Percentiles rank a stretch among this genome's conserved stretches.
phyloP scores from a whole-genome alignment of 2,329 filamentous ascomycete species.

The Emericellopsis cladophorae region DNA sequence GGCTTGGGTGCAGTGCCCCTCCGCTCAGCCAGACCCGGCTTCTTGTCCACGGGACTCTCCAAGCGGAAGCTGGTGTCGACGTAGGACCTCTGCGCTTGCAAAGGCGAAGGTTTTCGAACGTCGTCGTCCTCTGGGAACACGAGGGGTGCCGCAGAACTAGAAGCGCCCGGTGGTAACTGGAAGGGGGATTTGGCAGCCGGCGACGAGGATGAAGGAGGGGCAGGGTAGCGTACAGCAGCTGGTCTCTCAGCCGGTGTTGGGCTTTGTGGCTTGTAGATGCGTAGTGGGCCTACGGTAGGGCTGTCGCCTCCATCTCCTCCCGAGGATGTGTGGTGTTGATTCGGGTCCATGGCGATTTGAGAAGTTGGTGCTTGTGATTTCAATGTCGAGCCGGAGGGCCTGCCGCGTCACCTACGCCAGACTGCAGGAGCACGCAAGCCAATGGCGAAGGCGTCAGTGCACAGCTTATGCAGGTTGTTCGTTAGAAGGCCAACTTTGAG shows the following conservation, averaged over 20 bases:
- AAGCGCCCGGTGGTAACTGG: constrained; percentile 53
- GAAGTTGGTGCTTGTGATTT: no score
- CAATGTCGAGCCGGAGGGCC: not conserved
- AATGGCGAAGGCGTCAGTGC: not conserved
- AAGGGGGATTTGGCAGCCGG: constrained; percentile 44
- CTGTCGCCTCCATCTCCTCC: constrained; percentile 43
- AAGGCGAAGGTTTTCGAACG: constrained; percentile 27
- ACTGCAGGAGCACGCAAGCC: not conserved
- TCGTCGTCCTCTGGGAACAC: constrained; percentile 65
- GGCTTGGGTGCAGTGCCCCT: constrained; percentile 73
- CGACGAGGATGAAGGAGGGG: constrained; percentile 27
- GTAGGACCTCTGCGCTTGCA: constrained; percentile 32
- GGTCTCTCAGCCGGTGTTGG: constrained; percentile 36
- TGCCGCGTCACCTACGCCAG: constrained; percentile 1
- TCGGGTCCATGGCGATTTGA: constrained; percentile 1
- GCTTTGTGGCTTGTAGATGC: constrained; percentile 71
- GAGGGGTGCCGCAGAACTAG: constrained; percentile 52
- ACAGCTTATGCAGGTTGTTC: not conserved
- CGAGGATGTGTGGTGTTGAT: constrained; percentile 32
- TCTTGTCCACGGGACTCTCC: constrained; percentile 41
- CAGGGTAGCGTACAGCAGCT: constrained; percentile 34
- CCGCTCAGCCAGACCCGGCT: constrained; percentile 63
- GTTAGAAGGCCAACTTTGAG: not conserved
- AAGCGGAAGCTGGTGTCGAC: constrained; percentile 42
- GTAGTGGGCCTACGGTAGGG: constrained; percentile 62